Evolutionary conservation across 257 asterid genomes (phyloP), one percentile per base, ranked within the genome.

Genomic region (Pogostemon cablin): DNA sequence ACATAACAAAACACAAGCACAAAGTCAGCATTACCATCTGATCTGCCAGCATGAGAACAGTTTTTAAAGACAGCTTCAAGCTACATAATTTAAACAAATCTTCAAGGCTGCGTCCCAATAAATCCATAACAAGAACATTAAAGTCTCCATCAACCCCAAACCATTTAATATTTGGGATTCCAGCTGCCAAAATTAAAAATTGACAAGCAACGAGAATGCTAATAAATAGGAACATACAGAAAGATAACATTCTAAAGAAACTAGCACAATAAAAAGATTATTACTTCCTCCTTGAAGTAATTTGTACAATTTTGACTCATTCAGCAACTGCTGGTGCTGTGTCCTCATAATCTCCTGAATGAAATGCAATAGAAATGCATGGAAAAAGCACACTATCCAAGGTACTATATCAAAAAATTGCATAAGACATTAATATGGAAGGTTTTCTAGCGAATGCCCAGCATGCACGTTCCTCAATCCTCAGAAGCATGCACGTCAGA

Each of bases 61-160:
- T 20, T 20, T 20, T 20, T 20, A 20, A 20, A 20, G 25, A 20
- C 25, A 20, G 25, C 25, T 20, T 20, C 79, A 88, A 78, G 63
- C 83, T 83, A 61, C 93, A 87, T 76, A 83, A 87, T 71, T 73
- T 81, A 79, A 87, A 87, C 70, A 87, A 73, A 79, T 87, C 93
- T 68, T 87, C 90, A 54, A 87, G 90, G 75, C 93, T 87, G 40
- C 88, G 90, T 63, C 90, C 93, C 80, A 87, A 69, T 68, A 87
- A 76, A 82, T 87, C 90, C 88, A 87, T 78, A 42, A 87, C 93
- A n/a, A 87, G 85, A 67, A 78, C 93, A 78, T 85, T 87, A 70
- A 83, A 81, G 69, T 83, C 89, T 72, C 93, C 93, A 81, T 87
- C 90, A 67, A 87, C 87, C 38, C 90, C 93, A 72, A 81, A 83